phyloP scores from a whole-genome alignment of 1,284 basidiomycete genomes.

The Fereydounia khargensis region DNA sequence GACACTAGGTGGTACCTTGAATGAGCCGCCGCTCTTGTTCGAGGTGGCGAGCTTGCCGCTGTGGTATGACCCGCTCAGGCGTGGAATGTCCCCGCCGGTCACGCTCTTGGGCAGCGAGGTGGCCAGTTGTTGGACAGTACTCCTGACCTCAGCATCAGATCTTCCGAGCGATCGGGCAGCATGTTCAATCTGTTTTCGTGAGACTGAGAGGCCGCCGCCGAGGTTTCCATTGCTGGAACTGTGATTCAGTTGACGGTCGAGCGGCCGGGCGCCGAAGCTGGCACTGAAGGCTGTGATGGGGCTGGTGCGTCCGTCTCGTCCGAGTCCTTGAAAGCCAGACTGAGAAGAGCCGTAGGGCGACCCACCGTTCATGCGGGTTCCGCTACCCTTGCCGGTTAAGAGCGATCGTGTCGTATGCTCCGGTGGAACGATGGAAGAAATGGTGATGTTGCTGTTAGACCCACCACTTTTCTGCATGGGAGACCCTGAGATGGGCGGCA shows the following conservation, averaged over 20 bases:
- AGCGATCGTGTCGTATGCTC: constrained; percentile 28
- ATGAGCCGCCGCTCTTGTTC: constrained; percentile 23
- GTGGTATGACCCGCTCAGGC: no score
- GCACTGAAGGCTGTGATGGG: constrained; percentile 12
- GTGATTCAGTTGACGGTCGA: constrained; percentile 12
- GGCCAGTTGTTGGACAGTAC: constrained; percentile 12
- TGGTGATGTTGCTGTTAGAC: constrained; percentile 27
- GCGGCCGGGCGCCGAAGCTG: constrained; percentile 2
- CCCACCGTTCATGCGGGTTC: constrained; percentile 16
- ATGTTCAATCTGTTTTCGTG: constrained; percentile 1
- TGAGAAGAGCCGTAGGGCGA: constrained; percentile 33
- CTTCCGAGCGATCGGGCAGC: no score
- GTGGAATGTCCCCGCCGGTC: constrained; percentile 4
- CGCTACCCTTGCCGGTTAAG: constrained; percentile 34
- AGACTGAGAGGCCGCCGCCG: constrained; percentile 12
- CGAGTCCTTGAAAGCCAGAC: constrained; percentile 24
- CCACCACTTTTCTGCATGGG: constrained; percentile 7
- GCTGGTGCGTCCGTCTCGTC: constrained; percentile 22
- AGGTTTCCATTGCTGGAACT: constrained; percentile 33
- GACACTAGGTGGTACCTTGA: constrained; percentile 19
- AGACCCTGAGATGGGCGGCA: no score
- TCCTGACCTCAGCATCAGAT: no score
- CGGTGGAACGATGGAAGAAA: constrained; percentile 30
- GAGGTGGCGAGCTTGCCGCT: constrained; percentile 13
- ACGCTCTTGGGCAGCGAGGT: constrained; percentile 23